Evolutionary conservation across 1,284 basidiomycete genomes (phyloP).

Genomic region (Ustilago shanxiensis): DNA sequence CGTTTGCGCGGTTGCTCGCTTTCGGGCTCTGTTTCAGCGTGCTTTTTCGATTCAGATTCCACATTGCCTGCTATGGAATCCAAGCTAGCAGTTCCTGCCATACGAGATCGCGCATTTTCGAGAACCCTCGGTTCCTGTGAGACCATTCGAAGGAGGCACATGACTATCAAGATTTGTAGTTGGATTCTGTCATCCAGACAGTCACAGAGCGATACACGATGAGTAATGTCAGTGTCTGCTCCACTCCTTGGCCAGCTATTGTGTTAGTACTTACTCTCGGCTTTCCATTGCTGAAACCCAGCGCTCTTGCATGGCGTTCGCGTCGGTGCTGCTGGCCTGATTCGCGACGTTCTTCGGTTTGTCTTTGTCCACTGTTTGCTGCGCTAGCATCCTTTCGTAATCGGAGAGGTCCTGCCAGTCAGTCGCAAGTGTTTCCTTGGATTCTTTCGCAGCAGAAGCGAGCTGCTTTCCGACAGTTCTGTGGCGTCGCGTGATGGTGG

Average conservation of each 20-base stretch:
- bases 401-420: neutral
- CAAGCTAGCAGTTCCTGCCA: neutral
- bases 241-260: neutral
- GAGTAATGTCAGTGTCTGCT: neutral
- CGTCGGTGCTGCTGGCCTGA: neutral
- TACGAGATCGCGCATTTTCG: conserved; percentile 29
- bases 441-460: neutral
- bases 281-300: conserved; percentile 48
- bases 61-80: neutral
- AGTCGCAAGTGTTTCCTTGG: neutral
- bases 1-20: conserved; percentile 16
- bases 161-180: conserved; percentile 45
- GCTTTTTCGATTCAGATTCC: neutral
- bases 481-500: conserved; percentile 27
- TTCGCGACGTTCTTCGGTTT: neutral
- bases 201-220: neutral
- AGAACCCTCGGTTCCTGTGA: conserved; percentile 45
- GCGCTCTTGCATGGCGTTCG: conserved; percentile 10
- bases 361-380: conserved; percentile 8
- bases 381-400: conserved; percentile 23
- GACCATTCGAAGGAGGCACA: conserved; percentile 38
- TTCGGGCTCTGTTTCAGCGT: neutral
- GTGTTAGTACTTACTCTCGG: conserved; percentile 47
- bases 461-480: conserved; percentile 5
- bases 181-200: conserved; percentile 29